phyloP scores from a whole-genome alignment of 2,329 filamentous ascomycete genomes.

The Xylaria hypoxylon region DNA sequence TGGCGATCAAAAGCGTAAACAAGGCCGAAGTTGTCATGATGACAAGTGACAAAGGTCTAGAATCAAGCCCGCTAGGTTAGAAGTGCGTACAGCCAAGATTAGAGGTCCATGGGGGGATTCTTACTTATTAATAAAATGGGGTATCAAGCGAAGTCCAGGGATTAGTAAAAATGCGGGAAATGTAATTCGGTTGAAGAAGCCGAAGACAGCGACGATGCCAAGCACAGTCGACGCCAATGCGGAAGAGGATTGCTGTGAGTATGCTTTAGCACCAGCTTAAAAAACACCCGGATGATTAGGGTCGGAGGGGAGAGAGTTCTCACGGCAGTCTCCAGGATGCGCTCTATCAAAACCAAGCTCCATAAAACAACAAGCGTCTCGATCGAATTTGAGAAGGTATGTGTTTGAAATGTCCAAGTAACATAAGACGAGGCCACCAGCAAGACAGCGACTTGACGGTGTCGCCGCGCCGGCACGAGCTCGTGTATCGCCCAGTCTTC shows the following conservation, averaged over 20 bases:
- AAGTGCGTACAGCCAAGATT: slow-evolving; percentile 19
- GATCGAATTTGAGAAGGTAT: slow-evolving; percentile 97
- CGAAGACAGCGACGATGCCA: slow-evolving; percentile 84
- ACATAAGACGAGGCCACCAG: slow-evolving; percentile 96
- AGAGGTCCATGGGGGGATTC: slow-evolving; percentile 49
- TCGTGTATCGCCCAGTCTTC: slow-evolving; percentile 98
- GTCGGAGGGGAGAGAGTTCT: slow-evolving; percentile 44
- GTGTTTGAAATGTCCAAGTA: slow-evolving; percentile 98
- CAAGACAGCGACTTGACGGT: slow-evolving; percentile 79
- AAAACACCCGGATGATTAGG: not conserved
- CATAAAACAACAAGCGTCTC: slow-evolving; percentile 94
- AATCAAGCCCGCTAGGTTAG: slow-evolving; percentile 36
- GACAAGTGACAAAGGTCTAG: slow-evolving; percentile 69
- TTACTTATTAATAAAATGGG: slow-evolving; percentile 85
- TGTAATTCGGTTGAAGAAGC: slow-evolving; percentile 95
- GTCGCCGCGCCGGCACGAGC: slow-evolving; percentile 79
- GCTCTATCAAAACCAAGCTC: slow-evolving; percentile 90
- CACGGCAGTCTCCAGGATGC: slow-evolving; percentile 84
- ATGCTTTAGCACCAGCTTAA: slow-evolving; percentile 7
- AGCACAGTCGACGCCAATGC: slow-evolving; percentile 81
- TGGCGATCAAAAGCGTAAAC: slow-evolving; percentile 76
- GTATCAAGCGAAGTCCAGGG: slow-evolving; percentile 83
- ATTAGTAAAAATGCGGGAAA: slow-evolving; percentile 93
- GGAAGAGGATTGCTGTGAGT: slow-evolving; percentile 74
- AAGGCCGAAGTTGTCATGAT: slow-evolving; percentile 74